phyloP scores from a whole-genome alignment of 352 stramenopile genomes.

The Saprolegnia parasitica region DNA sequence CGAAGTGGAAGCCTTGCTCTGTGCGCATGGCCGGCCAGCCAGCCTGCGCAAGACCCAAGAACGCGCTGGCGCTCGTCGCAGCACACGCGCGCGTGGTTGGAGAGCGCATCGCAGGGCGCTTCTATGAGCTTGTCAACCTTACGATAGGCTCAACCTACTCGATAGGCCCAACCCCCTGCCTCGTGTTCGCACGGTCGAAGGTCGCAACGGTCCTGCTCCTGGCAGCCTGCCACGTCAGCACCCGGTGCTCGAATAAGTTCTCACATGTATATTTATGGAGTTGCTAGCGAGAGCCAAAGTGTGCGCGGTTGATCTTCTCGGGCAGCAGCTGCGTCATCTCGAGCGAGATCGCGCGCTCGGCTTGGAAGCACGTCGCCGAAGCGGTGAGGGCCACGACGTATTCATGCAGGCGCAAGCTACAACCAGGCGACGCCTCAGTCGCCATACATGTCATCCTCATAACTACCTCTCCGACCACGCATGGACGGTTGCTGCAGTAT shows the following conservation, averaged over 20 bases:
- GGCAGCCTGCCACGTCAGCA: too few relatives aligned
- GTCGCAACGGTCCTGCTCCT: too few relatives aligned
- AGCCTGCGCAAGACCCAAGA: too few relatives aligned
- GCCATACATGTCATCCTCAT: conserved; percentile 43
- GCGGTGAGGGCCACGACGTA: conserved; percentile 32
- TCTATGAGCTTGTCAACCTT: too few relatives aligned
- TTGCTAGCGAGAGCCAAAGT: conserved; percentile 43
- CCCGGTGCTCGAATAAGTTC: background rate
- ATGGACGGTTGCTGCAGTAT: conserved; percentile 43
- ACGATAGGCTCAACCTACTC: too few relatives aligned
- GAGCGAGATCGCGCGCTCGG: conserved; percentile 49
- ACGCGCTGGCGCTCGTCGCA: too few relatives aligned
- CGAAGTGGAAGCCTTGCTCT: too few relatives aligned
- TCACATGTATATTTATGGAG: background rate
- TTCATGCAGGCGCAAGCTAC: conserved; percentile 29
- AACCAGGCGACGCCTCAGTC: conserved; percentile 32
- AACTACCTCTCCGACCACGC: conserved; percentile 60
- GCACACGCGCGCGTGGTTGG: too few relatives aligned
- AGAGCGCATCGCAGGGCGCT: too few relatives aligned
- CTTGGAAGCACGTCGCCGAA: conserved; percentile 35
- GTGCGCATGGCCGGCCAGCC: too few relatives aligned
- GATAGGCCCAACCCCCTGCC: too few relatives aligned
- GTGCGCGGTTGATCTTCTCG: conserved; percentile 74
- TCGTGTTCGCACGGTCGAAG: too few relatives aligned
- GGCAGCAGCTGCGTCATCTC: conserved; percentile 65